Base-by-base conservation (phyloP, 2,329 filamentous ascomycete species). In the Arthroderma sp. region DNA sequence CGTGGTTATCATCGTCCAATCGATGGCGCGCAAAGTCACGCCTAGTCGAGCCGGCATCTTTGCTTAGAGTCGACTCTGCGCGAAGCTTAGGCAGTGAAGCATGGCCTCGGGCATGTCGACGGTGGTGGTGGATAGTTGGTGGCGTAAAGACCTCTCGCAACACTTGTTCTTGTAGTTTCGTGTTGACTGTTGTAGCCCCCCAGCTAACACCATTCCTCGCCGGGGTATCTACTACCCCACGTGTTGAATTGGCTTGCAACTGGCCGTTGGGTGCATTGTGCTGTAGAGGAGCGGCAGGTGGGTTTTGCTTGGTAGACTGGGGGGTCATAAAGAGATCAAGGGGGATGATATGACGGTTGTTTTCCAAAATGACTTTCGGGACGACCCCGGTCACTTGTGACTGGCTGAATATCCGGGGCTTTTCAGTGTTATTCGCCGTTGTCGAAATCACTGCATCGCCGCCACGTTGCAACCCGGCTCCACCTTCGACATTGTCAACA, bases 121-220 rank as follows among this genome's bases (percentile, higher is more conserved):
- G 81, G 49, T 83, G 81, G 54, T 88, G 85, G 54, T 85, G 81
- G 48, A 94, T 83, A 0, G 83, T 80, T 43, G 87, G 83, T 48
- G 87, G 86, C 37, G 86, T 70, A 57, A 95, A 95, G 0, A 89
- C 89, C 59, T 95, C 88, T 34, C 87, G 85, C 57, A 95, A 82
- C 1, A 95, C 87, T 61, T 94, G 86, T 59, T 94, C 89, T 48
- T 88, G 82, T 34, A 96, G 66, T 48, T 82, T 79, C 55, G 84
- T 83, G 59, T 96, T 96, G 47, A 95, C 84, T 22, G 83, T 88
- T 0, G 88, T 95, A 10, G 87, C 86, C 5, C 89, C 88, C 88
- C 89, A 95, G 49, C 74, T 79, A 40, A 68, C 46, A 27, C 36
- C 42, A 34, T 46, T 22, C 15, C 15, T 22, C 15, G 15, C 15